phyloP scores from a whole-genome alignment of 225 moss, liverwort and hornwort species.

The Polytrichum formosum region DNA sequence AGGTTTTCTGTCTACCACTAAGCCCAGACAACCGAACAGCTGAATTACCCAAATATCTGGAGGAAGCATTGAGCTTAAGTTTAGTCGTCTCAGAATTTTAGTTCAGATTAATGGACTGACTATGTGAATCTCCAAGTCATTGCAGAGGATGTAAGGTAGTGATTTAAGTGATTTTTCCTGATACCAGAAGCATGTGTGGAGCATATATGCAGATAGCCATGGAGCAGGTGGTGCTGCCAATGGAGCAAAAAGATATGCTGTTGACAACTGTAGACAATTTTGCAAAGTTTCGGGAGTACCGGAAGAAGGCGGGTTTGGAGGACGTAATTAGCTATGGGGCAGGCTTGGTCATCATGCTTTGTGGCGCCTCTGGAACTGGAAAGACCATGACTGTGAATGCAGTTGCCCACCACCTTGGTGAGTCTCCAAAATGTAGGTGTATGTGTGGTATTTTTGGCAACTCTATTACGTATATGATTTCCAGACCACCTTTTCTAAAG shows the following conservation, averaged over 20 bases:
- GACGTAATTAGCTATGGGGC: conserved; percentile 68
- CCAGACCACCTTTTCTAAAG: no score
- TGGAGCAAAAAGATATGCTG: conserved; percentile 59
- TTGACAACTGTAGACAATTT: conserved; percentile 66
- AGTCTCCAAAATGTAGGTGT: neutral
- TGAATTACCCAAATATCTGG: neutral
- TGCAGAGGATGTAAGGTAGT: no score
- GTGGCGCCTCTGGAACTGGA: conserved; percentile 65
- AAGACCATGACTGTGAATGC: conserved; percentile 73
- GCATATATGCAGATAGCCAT: conserved; percentile 39
- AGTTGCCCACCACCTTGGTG: conserved; percentile 64
- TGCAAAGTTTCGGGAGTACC: conserved; percentile 54
- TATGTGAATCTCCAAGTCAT: neutral
- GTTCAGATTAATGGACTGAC: neutral
- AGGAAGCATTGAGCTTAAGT: neutral
- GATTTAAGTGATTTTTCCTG: neutral
- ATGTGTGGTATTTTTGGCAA: no score
- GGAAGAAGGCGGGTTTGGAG: conserved; percentile 59
- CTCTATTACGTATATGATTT: no score
- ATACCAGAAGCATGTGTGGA: neutral
- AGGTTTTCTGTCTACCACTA: conserved; percentile 19
- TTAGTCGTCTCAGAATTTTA: neutral
- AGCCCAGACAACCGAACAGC: neutral
- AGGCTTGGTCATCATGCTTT: conserved; percentile 57
- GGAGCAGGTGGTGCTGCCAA: conserved; percentile 63